Base-by-base conservation (phyloP, 1,284 basidiomycete species). In the Flammula alnicola region DNA sequence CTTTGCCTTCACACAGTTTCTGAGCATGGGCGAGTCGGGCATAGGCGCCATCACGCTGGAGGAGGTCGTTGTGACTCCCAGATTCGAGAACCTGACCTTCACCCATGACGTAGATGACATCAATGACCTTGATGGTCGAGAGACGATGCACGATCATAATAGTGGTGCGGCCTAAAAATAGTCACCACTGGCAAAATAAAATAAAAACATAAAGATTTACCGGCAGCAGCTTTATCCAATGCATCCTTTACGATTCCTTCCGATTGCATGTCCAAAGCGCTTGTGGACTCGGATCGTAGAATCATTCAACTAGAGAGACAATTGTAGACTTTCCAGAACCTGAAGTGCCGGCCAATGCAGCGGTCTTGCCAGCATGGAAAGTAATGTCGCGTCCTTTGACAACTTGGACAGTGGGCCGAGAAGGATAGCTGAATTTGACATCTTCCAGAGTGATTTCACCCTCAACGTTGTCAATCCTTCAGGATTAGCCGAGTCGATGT, bases 211-310 rank as follows among this genome's bases (percentile, higher is more conserved):
- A n/a, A n/a, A n/a, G n/a, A n/a, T n/a, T n/a, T n/a, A 75, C 78
- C 79, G 25, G 83, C 80, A 8, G 92, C 78, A 46, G 95, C 95
- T 70, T 93, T 94, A 68, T 98, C 95, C 43, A 99, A 74, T 10
- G 96, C 96, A 63, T 96, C 88, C 70, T 98, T 94, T 0, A 99
- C 96, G 49, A 98, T 79, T 42, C 91, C 90, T 68, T 99, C 96
- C 1, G 84, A 88, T 65, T 92, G 85, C 1, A 93, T 94, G 69
- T 98, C 95, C 7, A 98, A 78, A 19, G 95, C 95, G 49, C 83
- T 86, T 3, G 94, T 97, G 1, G 95, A 95, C 65, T 94, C 91
- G 93, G 93, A 63, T 98, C 95, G 66, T 96, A 95, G 76, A 95
- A 94, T 5, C 92, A 83, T 67, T 93, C 90, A 25, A 94, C 80